Evolutionary conservation across 768 basidiomycete species (phyloP), one percentile per base, ranked within the genome.

Genomic region (Neoboletus brunneissimus): DNA sequence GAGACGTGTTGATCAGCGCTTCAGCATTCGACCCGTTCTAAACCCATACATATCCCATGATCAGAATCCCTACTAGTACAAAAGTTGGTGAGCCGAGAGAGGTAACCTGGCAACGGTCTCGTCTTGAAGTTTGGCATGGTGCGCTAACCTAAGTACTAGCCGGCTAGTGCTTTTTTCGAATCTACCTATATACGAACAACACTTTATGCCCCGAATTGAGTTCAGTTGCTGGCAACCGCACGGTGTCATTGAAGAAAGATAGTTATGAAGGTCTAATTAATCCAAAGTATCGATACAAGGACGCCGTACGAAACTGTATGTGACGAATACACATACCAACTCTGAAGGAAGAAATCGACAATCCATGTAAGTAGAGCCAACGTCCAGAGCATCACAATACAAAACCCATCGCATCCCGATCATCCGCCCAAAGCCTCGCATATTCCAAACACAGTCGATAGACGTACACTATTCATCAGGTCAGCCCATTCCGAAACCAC

Each of bases 401-500:
- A 40, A 73, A 79, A 49, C 58, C 64, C 89, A 87, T 89, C 29
- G 82, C 75, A 37, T 89, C 88, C 41, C 94, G 81, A 72, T 96
- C 90, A 65, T 97, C 93, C 11, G 87, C 82, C 76, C 82, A 87
- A 25, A 98, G 75, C 16, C 94, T 75, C 32, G 88, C 93, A 78
- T 93, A 98, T 70, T 97, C 94, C 43, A 97, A 72, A 61, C 88
- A 89, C 22, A 96, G 75, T 62, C 94, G 79, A 72, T 91, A 96
- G 7, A 94, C 86, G 68, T 96, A 94, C 35, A 82, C 91, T 92
- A 65, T 59, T 29, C 22, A 9, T 22, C 23, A 35, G 2, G 32
- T 60, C 32, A 55, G 47, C 5, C 10, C 22, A 2, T 11, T 22
- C 23, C 16, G 5, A 52, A 48, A 35, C 10, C 2, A 13, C 10